Evolutionary conservation across 2,329 filamentous ascomycete species (phyloP).

Genomic region (Pezicula rhizophila): DNA sequence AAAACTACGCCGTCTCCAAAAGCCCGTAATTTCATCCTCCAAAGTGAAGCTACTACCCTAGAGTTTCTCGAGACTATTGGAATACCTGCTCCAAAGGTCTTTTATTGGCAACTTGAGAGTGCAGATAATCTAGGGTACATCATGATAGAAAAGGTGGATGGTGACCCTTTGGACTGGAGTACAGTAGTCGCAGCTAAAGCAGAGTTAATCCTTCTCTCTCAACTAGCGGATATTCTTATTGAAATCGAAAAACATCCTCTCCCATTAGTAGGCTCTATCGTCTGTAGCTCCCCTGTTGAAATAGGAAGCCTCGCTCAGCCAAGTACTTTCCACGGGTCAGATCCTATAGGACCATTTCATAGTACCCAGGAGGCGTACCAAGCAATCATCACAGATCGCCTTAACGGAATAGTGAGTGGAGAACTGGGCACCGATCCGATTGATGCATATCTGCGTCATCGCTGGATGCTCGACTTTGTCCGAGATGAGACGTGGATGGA

Average conservation of each 20-base stretch:
- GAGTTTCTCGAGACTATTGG: slow-evolving; percentile 25
- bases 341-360: not conserved
- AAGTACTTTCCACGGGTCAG: not conserved
- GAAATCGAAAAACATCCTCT: slow-evolving; percentile 30
- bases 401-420: no score
- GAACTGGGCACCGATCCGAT: not conserved
- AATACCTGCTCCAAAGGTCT: slow-evolving; percentile 30
- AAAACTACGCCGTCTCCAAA: slow-evolving; percentile 31
- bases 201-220: no score
- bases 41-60: slow-evolving; percentile 27
- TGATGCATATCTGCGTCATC: not conserved
- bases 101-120: slow-evolving; percentile 28
- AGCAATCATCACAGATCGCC: no score
- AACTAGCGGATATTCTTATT: slow-evolving; percentile 27
- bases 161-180: slow-evolving; percentile 30
- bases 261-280: slow-evolving; percentile 4
- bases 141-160: slow-evolving; percentile 35
- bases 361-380: no score
- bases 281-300: not conserved
- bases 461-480: not conserved
- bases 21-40: slow-evolving; percentile 25
- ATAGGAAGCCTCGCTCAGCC: not conserved
- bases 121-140: slow-evolving; percentile 32
- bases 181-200: slow-evolving; percentile 21
- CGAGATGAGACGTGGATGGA: slow-evolving; percentile 7